Base-by-base conservation (phyloP, 768 basidiomycete genomes). In the Sistotremastrum suecicum region DNA sequence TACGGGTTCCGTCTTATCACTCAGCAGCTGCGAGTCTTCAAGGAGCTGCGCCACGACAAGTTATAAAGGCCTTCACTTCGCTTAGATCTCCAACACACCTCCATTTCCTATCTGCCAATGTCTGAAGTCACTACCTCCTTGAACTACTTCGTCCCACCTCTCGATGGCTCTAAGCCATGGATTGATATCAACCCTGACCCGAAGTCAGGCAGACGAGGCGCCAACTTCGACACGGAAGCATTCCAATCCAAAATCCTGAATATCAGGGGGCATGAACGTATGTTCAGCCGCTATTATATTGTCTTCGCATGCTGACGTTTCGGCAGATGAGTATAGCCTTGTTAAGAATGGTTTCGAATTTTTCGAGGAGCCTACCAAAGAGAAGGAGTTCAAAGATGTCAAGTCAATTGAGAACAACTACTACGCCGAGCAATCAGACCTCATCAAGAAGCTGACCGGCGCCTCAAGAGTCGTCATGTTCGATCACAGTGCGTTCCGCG, bases 401-500 rank as follows among this genome's bases (percentile, higher is more conserved):
- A 69, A 66, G 7, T 70, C 69, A n/a, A 69, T 82, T 34, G 52
- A 65, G 53, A 52, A 50, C 39, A 72, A 72, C 42, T 82, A 83
- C 55, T 81, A 80, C 52, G 68, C 70, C 0, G 80, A 82, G 59
- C 72, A 72, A 52, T 62, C 67, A 11, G 71, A 72, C 54, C 62
- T 79, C 38, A 56, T 80, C 38, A 79, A 80, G 63, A 57, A 71
- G 48, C 45, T 74, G 7, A 78, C 78, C 0, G 77, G 80, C 3
- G 80, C 79, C 0, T 72, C 64, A 51, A 63, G 66, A 29, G 74
- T 77, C 7, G 70, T 78, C n/a, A 44, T 79, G 9, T 82, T 81
- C 51, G 77, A 80, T 52, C 78, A 80, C 53, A 79, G 78, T 76
- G 47, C 45, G 76, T 55, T 36, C 10, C 9, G 20, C 10, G 11